Evolutionary conservation across 2,329 filamentous ascomycete genomes (phyloP), one percentile per base, ranked within the genome.

Genomic region (Colletotrichum karsti): DNA sequence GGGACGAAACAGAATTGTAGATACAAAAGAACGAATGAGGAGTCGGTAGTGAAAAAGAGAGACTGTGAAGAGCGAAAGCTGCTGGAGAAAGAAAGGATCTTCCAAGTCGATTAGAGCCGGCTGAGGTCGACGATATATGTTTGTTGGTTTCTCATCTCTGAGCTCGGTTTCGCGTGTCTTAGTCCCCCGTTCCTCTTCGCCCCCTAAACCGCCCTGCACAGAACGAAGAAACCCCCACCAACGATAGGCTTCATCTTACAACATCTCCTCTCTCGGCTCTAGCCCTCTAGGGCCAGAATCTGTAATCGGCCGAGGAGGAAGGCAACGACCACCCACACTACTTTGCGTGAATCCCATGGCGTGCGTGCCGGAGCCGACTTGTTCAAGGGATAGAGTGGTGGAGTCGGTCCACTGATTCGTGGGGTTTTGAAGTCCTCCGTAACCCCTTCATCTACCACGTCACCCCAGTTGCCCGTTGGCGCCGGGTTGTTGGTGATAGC

Each of bases 401-500:
- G 64, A 30, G 28, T 18, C 28, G 28, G 35, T 39, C 59, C 59
- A 53, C 59, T 63, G 59, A 63, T 67, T 63, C 64, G 53, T 67
- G 64, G 64, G 64, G 44, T 28, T 58, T 39, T 58, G 46, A 56
- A 53, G 64, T 53, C 30, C 44, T 57, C 44, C 33, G 42, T 33
- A 9, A 58, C 64, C 64, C 63, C 53, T 67, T 67, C 59, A 67
- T 67, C 60, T 67, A 57, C 22, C 51, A 53, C 28, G 24, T 26
- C 5, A 41, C 30, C 37, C 54, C 51, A n/a, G n/a, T n/a, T n/a
- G n/a, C n/a, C 44, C 39, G 28, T 57, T n/a, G 37, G 22, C 53
- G 30, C 59, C 42, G 53, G 53, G 53, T 58, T 37, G 15, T 59
- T 48, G 22, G 35, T 33, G 59, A 67, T 54, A 39, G 42, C 59